Conservation (phyloP, 441 rosid species). For the Corymbia citriodora region DNA sequence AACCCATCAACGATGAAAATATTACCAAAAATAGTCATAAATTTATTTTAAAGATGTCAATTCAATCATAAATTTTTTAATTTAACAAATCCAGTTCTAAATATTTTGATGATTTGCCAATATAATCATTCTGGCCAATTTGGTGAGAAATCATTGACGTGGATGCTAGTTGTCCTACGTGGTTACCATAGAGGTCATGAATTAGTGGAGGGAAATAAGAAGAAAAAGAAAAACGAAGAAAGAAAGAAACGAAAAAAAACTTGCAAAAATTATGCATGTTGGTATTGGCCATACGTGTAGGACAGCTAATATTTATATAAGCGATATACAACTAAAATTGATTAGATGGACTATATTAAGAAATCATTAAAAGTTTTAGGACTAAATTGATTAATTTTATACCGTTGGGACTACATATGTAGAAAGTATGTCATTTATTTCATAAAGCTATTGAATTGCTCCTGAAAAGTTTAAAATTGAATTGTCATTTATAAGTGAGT, state of each 20-base stretch:
- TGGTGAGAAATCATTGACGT: no score
- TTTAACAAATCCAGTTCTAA: no score
- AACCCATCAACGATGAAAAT: not conserved
- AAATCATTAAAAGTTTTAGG: not conserved
- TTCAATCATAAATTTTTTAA: no score
- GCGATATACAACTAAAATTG: fast-evolving
- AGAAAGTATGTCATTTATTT: no score
- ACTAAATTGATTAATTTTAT: not conserved
- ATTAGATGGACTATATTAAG: fast-evolving
- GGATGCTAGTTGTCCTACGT: no score
- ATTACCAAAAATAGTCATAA: fast-evolving
- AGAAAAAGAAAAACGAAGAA: no score
- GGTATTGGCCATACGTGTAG: fast-evolving
- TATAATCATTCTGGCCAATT: no score
- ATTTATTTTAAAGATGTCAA: fast-evolving
- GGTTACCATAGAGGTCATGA: no score
- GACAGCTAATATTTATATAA: fast-evolving
- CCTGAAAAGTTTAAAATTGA: not conserved
- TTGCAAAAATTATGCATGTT: not conserved
- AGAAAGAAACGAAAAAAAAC: not conserved
- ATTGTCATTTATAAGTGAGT: not conserved
- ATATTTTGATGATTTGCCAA: no score
- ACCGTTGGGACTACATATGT: no score
- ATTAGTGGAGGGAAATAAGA: not conserved
- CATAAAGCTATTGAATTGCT: no score